These are phyloP conservation scores for Endotrypanum monterogeii DNA, from an alignment of 208 protist genomes.

Conservation along the genomic window DNA sequence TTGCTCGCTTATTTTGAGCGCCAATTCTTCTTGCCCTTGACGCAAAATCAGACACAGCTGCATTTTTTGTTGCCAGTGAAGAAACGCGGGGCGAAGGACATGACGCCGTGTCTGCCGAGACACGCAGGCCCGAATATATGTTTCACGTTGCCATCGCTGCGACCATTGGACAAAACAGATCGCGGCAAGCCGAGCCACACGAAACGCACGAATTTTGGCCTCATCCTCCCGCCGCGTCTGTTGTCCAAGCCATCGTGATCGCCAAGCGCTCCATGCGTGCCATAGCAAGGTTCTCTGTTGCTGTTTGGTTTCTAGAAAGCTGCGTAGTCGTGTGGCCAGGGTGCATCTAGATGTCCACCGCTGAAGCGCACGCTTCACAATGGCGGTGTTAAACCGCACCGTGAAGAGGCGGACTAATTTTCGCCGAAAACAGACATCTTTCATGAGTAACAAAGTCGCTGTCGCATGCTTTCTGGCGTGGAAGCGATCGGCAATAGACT, in stretches of 20 bases:
- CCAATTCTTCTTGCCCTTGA: slow-evolving; percentile 20
- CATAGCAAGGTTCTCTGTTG: not conserved
- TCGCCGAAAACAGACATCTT: not conserved
- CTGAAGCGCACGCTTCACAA: not conserved
- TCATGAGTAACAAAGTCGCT: slow-evolving; percentile 8
- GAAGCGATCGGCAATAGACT: slow-evolving; percentile 7
- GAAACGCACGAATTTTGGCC: slow-evolving; percentile 4
- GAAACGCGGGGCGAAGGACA: slow-evolving; percentile 12
- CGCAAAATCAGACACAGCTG: slow-evolving; percentile 25
- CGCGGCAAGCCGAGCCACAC: not conserved
- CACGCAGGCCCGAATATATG: slow-evolving; percentile 1
- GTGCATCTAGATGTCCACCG: slow-evolving; percentile 2
- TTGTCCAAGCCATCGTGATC: not conserved
- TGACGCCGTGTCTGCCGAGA: not conserved
- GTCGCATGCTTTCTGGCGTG: not conserved
- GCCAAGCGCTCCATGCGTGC: slow-evolving; percentile 2
- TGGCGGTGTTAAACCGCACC: not conserved
- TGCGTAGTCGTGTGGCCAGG: not conserved
- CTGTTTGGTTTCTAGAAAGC: not conserved
- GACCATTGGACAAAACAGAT: slow-evolving; percentile 13
- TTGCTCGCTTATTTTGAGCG: slow-evolving; percentile 20
- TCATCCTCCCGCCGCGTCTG: not conserved
- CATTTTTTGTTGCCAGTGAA: slow-evolving; percentile 15
- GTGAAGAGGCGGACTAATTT: not conserved
- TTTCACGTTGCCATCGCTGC: slow-evolving; percentile 8